Evolutionary conservation across 257 asterid species (phyloP), one percentile per base, ranked within the genome.

Genomic region (Penstemon barbatus): DNA sequence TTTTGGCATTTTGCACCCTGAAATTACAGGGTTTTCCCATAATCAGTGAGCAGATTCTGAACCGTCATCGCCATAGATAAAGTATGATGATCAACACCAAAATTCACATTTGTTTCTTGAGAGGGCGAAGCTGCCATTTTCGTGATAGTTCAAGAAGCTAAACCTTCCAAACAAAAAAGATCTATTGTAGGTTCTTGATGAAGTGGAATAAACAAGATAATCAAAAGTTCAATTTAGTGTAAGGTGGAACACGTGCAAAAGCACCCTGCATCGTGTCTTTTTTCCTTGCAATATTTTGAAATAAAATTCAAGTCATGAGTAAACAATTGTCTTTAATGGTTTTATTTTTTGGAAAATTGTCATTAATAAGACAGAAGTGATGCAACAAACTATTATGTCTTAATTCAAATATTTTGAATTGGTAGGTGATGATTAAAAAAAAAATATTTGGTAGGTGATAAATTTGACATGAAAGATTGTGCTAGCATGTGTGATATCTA

Each of bases 171-270:
- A 37, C 40, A 4, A 53, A 65, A 45, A 39, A 45, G 48, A 10
- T 36, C 38, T 10, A 39, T 41, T 4, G 53, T 33, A 19, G 15
- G 13, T 42, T 41, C 37, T 52, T 37, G 4, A 37, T 74, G 57
- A 41, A 59, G 56, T 8, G 65, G 70, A 66, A 68, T 44, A 10
- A 25, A 53, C 40, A 59, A 43, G 56, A 9, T 41, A 68, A 38
- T 61, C 62, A n/a, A 60, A 39, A 60, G 8, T 33, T 44, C 57
- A 56, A 12, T n/a, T 71, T 68, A 68, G 41, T 62, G 71, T 64
- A 73, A 51, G 55, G 45, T 60, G 69, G 43, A 65, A 57, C 7
- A 11, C 56, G 62, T 71, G 70, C 66, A 64, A 55, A 59, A 19
- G 57, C 10, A 39, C 19, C 46, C 19, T 11, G 46, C 25, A 57